Percentiles rank a stretch among this genome's conserved stretches.
phyloP scores from a whole-genome alignment of 192 early-diverging fungal genomes.

The Podila verticillata region DNA sequence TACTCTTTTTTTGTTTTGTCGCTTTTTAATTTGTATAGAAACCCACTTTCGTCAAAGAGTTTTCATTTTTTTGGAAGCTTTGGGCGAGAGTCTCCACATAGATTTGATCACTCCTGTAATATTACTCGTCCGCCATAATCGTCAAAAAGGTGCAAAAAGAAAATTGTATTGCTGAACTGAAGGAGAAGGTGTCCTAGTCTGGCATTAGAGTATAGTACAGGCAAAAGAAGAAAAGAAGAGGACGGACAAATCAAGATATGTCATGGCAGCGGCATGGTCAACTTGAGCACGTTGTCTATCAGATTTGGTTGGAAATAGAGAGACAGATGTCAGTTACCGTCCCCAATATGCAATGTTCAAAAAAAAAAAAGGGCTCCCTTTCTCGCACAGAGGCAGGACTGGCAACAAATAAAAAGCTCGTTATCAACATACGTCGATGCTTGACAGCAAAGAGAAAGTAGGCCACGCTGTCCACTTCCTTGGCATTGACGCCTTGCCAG shows the following conservation, averaged over 20 bases:
- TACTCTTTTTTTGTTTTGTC: not conserved
- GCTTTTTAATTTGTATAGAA: not conserved
- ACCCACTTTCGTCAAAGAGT: too few species aligned
- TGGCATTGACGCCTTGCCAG: slow-evolving; percentile 22
- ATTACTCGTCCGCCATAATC: not conserved
- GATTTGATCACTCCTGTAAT: not conserved
- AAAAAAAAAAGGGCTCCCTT: not conserved
- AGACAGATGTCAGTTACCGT: not conserved
- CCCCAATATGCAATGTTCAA: not conserved
- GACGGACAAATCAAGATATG: not conserved
- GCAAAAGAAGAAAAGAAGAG: not conserved
- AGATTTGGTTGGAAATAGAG: not conserved
- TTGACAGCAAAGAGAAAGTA: slow-evolving; percentile 52
- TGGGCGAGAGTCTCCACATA: not conserved
- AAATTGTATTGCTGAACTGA: too few species aligned
- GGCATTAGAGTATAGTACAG: not conserved
- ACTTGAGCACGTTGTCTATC: slow-evolving; percentile 42
- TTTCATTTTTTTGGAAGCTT: too few species aligned
- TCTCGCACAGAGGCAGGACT: not conserved
- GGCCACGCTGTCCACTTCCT: slow-evolving; percentile 45
- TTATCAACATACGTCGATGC: slow-evolving; percentile 36
- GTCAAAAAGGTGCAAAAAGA: too few species aligned
- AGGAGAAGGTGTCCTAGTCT: too few species aligned
- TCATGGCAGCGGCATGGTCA: slow-evolving; percentile 47
- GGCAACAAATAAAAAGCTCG: not conserved